Conservation (phyloP, 2,329 filamentous ascomycete species). For the Dryadomyces sulphureus region DNA sequence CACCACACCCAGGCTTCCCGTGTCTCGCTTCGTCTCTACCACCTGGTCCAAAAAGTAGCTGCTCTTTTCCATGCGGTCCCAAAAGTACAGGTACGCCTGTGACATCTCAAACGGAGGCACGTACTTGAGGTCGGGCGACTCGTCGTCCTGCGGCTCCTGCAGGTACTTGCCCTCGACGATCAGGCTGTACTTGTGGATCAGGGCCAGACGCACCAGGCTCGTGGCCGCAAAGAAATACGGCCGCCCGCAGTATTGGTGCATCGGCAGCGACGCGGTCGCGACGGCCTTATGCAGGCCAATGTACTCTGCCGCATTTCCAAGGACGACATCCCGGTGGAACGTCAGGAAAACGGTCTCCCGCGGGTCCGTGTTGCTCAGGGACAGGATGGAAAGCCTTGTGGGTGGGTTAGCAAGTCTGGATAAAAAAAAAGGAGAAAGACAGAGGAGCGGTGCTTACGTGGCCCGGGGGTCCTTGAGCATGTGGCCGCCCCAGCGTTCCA, state of each 20-base stretch:
- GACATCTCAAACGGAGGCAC: not conserved
- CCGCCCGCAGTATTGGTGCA: not conserved
- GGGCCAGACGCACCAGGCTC: not conserved
- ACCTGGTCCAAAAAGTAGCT: not conserved
- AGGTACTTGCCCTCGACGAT: not conserved
- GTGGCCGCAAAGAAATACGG: not conserved
- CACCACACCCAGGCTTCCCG: no score
- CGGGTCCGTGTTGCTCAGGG: not conserved
- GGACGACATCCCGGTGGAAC: not conserved
- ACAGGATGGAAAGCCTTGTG: not conserved
- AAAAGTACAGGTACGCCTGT: not conserved
- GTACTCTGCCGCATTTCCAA: not conserved
- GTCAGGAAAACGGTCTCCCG: not conserved
- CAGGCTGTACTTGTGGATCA: conserved; percentile 1
- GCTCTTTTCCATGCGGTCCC: conserved; percentile 1
- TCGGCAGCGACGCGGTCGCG: not conserved
- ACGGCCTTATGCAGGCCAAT: not conserved
- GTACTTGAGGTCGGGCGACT: not conserved
- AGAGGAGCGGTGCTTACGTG: not conserved
- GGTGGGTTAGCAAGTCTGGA: not conserved
- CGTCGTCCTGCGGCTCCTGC: not conserved
- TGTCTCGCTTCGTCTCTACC: not conserved
- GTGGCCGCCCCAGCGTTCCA: not conserved
- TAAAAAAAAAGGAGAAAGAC: not conserved
- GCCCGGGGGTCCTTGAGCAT: not conserved